These are phyloP conservation scores for Aspergillus eucalypticola DNA, from an alignment of 2,329 filamentous ascomycete species.

Conservation along the genomic window DNA sequence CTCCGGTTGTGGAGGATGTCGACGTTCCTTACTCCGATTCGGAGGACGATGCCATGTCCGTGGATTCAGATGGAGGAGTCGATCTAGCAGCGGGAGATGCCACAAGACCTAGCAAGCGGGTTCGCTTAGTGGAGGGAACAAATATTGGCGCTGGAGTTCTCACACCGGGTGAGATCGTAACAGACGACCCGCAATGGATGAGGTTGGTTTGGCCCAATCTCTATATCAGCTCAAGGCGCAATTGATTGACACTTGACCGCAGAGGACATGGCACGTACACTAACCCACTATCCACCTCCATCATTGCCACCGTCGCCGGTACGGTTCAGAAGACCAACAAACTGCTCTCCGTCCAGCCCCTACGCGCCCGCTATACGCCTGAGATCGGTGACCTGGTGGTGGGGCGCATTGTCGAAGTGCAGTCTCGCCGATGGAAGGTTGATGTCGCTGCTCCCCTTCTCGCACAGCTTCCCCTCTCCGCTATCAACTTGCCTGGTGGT, in stretches of 20 bases:
- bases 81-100: slow-evolving; percentile 29
- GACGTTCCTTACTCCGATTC: slow-evolving; percentile 37
- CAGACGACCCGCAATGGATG: slow-evolving; percentile 96
- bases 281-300: slow-evolving; percentile 61
- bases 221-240: not conserved
- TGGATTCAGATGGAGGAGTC: slow-evolving; percentile 47
- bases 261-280: slow-evolving; percentile 93
- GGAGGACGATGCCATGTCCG: slow-evolving; percentile 54
- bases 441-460: slow-evolving; percentile 88
- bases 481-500: slow-evolving; percentile 92
- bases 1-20: slow-evolving; percentile 47
- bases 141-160: slow-evolving; percentile 59
- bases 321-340: slow-evolving; percentile 94
- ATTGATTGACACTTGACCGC: slow-evolving; percentile 13
- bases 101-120: slow-evolving; percentile 42
- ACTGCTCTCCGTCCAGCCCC: slow-evolving; percentile 83
- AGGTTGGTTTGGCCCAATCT: slow-evolving; percentile 34
- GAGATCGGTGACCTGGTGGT: slow-evolving; percentile 96
- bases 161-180: slow-evolving; percentile 86
- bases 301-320: slow-evolving; percentile 87
- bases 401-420: slow-evolving; percentile 91
- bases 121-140: slow-evolving; percentile 31
- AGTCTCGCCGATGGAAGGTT: slow-evolving; percentile 89
- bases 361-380: slow-evolving; percentile 89
- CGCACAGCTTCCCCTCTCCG: slow-evolving; percentile 78